Percentiles rank a stretch among this genome's conserved stretches.
phyloP scores from a whole-genome alignment of 1,284 basidiomycete species.

The Phylloboletellus chloephorus region DNA sequence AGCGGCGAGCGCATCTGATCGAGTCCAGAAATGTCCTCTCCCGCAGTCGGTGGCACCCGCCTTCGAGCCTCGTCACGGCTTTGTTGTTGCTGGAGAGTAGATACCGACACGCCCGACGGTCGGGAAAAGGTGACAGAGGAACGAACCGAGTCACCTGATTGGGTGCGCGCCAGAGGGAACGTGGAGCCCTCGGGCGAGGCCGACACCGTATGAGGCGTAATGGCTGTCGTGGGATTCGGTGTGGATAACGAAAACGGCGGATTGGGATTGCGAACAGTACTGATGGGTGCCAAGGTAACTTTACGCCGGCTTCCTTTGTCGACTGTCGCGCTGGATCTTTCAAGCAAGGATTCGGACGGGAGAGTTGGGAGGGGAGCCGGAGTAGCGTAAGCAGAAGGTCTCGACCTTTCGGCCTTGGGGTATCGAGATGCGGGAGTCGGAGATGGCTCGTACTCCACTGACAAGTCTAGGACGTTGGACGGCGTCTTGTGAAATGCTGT shows the following conservation, averaged over 20 bases:
- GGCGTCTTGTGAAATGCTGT: conserved; percentile 28
- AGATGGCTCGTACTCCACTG: conserved; percentile 57
- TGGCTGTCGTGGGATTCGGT: conserved; percentile 58
- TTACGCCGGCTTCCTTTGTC: conserved; percentile 40
- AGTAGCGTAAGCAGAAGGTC: conserved; percentile 42
- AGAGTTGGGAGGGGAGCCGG: conserved; percentile 55
- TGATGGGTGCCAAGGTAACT: conserved; percentile 43
- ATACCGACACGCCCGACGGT: conserved; percentile 51
- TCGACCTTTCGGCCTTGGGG: conserved; percentile 33
- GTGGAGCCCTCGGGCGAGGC: conserved; percentile 37
- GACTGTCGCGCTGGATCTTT: conserved; percentile 26
- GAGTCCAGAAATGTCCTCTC: conserved; percentile 25
- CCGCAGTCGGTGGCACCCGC: conserved; percentile 30
- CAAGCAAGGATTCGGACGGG: conserved; percentile 49
- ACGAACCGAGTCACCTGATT: conserved; percentile 42
- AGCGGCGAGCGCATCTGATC: conserved; percentile 30
- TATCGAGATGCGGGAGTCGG: conserved; percentile 54
- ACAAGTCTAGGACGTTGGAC: conserved; percentile 34
- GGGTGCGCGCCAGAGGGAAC: conserved; percentile 40
- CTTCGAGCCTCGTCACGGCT: conserved; percentile 39
- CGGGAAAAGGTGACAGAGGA: conserved; percentile 56
- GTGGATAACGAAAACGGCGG: conserved; percentile 44
- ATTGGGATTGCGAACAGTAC: conserved; percentile 48
- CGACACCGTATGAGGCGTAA: conserved; percentile 61
- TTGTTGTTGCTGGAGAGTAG: conserved; percentile 49